These are phyloP conservation scores for Cerioporus squamosus DNA, from an alignment of 1,284 basidiomycete species.

Conservation along the genomic window DNA sequence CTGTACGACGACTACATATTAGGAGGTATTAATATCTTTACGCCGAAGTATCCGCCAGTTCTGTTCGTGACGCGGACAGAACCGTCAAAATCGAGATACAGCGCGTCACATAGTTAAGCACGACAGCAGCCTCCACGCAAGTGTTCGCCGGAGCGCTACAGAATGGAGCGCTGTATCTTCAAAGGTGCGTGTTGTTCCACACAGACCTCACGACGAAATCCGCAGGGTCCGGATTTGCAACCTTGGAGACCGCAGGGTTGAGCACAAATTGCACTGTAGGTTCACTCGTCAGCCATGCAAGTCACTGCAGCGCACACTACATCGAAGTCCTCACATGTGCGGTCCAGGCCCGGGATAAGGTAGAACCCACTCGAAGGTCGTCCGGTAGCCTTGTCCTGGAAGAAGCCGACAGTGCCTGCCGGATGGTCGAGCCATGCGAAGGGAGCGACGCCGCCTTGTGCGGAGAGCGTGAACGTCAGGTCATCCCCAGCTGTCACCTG, in stretches of 20 bases:
- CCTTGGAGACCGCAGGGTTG: constrained; percentile 43
- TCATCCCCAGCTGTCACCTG: constrained; percentile 36
- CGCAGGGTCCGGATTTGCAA: constrained; percentile 40
- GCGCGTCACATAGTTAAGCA: too few species aligned
- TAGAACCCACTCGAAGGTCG: constrained; percentile 56
- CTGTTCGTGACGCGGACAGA: too few species aligned
- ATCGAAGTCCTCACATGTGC: constrained; percentile 43
- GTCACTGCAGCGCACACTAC: too few species aligned
- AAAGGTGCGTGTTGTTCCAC: constrained; percentile 60
- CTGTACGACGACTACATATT: too few species aligned
- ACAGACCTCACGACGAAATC: constrained; percentile 59
- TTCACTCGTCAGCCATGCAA: too few species aligned
- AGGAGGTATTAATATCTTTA: too few species aligned
- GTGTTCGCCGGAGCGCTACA: too few species aligned
- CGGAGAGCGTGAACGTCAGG: constrained; percentile 56
- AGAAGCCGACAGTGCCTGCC: constrained; percentile 54
- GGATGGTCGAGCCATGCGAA: constrained; percentile 68
- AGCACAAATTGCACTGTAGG: constrained; percentile 48
- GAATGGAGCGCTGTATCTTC: too few species aligned
- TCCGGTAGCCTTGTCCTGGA: constrained; percentile 48
- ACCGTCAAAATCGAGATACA: too few species aligned
- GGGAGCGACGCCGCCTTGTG: constrained; percentile 54
- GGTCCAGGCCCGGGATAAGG: constrained; percentile 54
- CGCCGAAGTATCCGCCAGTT: too few species aligned
- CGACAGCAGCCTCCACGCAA: too few species aligned